These are phyloP conservation scores for Xanthoconium separans DNA, from an alignment of 1,284 basidiomycete genomes.

Conservation along the genomic window DNA sequence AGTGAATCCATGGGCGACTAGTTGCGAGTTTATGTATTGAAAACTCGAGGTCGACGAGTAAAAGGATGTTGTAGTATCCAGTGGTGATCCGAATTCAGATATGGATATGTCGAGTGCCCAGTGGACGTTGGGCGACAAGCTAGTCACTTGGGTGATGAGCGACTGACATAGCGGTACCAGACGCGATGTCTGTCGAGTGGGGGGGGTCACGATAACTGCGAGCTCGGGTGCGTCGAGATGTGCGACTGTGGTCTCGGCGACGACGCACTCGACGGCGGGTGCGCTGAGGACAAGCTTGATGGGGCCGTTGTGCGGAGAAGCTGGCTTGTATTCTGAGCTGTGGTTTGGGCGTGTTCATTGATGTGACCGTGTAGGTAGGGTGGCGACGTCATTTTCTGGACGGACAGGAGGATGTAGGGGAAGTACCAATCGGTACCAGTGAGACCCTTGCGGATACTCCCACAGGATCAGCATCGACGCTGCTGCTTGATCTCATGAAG, in stretches of 20 bases:
- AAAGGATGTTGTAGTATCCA: conserved; percentile 41
- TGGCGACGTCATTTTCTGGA: no score
- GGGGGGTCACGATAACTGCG: conserved; percentile 44
- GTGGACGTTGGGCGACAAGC: conserved; percentile 39
- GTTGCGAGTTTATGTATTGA: conserved; percentile 29
- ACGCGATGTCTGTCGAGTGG: conserved; percentile 46
- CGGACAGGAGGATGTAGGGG: no score
- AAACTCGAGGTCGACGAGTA: conserved; percentile 52
- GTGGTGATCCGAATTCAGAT: conserved; percentile 43
- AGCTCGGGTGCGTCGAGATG: conserved; percentile 50
- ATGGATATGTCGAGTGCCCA: conserved; percentile 44
- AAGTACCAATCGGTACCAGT: no score
- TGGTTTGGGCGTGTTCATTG: no score
- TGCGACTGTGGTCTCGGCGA: conserved; percentile 50
- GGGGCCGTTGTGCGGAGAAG: conserved; percentile 37
- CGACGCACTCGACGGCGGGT: no score
- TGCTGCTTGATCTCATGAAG: no score
- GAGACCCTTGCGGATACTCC: no score
- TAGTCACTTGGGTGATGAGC: conserved; percentile 55
- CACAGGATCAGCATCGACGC: no score
- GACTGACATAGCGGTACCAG: conserved; percentile 53
- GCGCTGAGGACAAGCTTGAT: conserved; percentile 34
- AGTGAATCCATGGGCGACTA: conserved; percentile 64
- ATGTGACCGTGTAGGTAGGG: no score
- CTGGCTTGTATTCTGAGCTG: no score